These are phyloP conservation scores for carrot (Daucus carota) DNA, from an alignment of 129 eudicot species.

Conservation along the genomic window DH1_v3.0 NC_030385.2:44261001-44261500, in stretches of 20 bases:
- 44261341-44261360: slow-evolving; percentile 55
- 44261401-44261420: background rate
- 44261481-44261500: slow-evolving; percentile 19
- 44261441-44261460: slow-evolving; percentile 48
- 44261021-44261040: slow-evolving; percentile 68
- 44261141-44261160: slow-evolving; percentile 66
- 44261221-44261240: slow-evolving; percentile 60
- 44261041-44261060: slow-evolving; percentile 47
- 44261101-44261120: slow-evolving; percentile 28
- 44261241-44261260: slow-evolving; percentile 33
- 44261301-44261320: slow-evolving; percentile 65
- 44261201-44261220: slow-evolving; percentile 53
- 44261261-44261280: slow-evolving; percentile 33
- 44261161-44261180: slow-evolving; percentile 35
- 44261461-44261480: slow-evolving; percentile 27
- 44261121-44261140: slow-evolving; percentile 47
- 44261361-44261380: slow-evolving; percentile 21
- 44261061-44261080: slow-evolving; percentile 60
- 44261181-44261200: slow-evolving; percentile 75
- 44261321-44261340: slow-evolving; percentile 61
- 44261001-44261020: slow-evolving; percentile 48
- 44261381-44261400: slow-evolving; percentile 7
- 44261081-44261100: slow-evolving; percentile 62
- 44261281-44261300: slow-evolving; percentile 36
- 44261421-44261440: slow-evolving; percentile 27